Evolutionary conservation across 2,329 filamentous ascomycete species (phyloP).

Genomic region (Ophioceras dolichostomum): DNA sequence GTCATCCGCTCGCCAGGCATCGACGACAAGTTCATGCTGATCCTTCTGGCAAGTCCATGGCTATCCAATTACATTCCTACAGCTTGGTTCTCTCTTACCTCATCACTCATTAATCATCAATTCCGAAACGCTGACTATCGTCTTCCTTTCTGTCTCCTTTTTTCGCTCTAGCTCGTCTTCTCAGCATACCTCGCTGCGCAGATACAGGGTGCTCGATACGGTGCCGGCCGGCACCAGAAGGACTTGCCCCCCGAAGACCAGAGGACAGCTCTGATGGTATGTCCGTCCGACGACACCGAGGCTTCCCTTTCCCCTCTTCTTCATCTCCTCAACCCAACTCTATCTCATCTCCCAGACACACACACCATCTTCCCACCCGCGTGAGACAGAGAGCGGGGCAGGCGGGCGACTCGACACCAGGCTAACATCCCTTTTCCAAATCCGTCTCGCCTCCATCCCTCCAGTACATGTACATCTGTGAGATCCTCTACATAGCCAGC

Average conservation of each 20-base stretch:
- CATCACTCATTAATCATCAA: no score
- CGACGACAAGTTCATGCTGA: background rate
- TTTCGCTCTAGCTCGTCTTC: background rate
- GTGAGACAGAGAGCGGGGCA: no score
- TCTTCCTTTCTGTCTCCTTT: background rate
- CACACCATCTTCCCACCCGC: no score
- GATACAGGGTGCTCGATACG: background rate
- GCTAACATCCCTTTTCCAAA: no score
- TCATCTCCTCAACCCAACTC: background rate
- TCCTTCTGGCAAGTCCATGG: background rate
- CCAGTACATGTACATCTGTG: background rate
- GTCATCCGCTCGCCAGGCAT: background rate
- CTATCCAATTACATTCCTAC: background rate
- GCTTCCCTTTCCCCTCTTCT: no score
- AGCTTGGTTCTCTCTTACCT: no score
- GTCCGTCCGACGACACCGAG: no score
- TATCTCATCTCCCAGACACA: background rate
- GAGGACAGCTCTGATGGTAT: background rate
- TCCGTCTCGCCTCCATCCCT: no score
- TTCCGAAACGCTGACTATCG: background rate
- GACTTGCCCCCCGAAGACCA: background rate
- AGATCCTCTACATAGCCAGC: constrained; percentile 22
- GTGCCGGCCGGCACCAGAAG: background rate
- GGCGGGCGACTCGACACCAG: no score
- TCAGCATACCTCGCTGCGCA: background rate